Conservation (phyloP, 805 yeast species). For the Suhomyces vadensis region DNA sequence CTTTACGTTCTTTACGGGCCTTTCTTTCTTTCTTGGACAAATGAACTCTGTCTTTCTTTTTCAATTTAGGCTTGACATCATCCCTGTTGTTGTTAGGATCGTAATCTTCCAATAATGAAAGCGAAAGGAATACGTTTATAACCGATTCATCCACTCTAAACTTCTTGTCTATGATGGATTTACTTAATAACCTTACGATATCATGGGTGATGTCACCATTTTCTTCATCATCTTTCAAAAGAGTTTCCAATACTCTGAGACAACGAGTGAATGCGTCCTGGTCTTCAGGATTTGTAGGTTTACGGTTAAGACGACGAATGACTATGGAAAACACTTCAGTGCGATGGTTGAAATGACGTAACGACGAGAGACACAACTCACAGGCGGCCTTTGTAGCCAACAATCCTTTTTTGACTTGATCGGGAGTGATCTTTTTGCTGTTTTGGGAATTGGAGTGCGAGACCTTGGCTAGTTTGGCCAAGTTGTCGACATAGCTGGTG, state of each 20-base stretch:
- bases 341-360: slow-evolving; percentile 79
- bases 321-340: slow-evolving; percentile 69
- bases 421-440: slow-evolving; percentile 28
- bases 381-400: slow-evolving; percentile 77
- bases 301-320: slow-evolving; percentile 64
- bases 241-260: slow-evolving; percentile 62
- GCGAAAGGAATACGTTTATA: slow-evolving; percentile 66
- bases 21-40: slow-evolving; percentile 88
- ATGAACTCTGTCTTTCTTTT: slow-evolving; percentile 88
- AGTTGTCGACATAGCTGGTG: slow-evolving; percentile 59
- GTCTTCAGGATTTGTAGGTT: slow-evolving; percentile 51
- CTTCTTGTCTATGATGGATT: slow-evolving; percentile 69
- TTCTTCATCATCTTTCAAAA: slow-evolving; percentile 74
- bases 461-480: slow-evolving; percentile 45
- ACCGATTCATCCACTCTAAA: slow-evolving; percentile 84
- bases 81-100: slow-evolving; percentile 60
- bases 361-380: slow-evolving; percentile 60
- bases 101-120: slow-evolving; percentile 66
- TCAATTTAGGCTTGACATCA: slow-evolving; percentile 49
- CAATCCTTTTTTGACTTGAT: slow-evolving; percentile 49
- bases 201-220: slow-evolving; percentile 82
- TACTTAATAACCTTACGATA: slow-evolving; percentile 63
- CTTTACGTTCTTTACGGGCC: slow-evolving; percentile 79
- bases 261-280: slow-evolving; percentile 55
- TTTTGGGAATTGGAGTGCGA: slow-evolving; percentile 40